Percentiles rank a stretch among this genome's conserved stretches.
Evolutionary conservation across 2,329 filamentous ascomycete genomes (phyloP).

Genomic region (Cladosporium sp.): DNA sequence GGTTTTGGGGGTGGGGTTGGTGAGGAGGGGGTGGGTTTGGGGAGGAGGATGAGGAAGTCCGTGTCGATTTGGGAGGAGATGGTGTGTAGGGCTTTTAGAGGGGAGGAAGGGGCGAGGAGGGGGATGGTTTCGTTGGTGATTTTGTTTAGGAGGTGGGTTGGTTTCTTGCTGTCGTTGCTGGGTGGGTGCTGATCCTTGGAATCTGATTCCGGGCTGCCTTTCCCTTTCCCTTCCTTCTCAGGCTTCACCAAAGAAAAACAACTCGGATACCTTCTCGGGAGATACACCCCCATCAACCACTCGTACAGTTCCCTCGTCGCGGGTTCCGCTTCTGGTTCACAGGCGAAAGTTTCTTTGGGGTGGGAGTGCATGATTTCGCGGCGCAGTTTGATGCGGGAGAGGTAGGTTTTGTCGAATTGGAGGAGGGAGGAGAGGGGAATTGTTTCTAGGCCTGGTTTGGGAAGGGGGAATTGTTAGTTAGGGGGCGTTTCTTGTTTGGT

Average conservation of each 20-base stretch:
- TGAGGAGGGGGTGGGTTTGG: constrained; percentile 29
- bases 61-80: constrained; percentile 53
- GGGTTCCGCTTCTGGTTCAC: constrained; percentile 34
- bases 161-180: constrained; percentile 16
- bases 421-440: constrained; percentile 51
- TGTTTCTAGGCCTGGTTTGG: constrained; percentile 54
- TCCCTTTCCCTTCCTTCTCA: not conserved
- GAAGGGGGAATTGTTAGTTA: constrained; percentile 1
- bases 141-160: constrained; percentile 38
- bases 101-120: constrained; percentile 31
- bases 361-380: constrained; percentile 43
- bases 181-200: not conserved
- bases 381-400: constrained; percentile 47
- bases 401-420: constrained; percentile 56
- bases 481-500: too few species aligned
- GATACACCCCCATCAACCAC: constrained; percentile 51
- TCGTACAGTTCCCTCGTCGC: constrained; percentile 54
- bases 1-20: constrained; percentile 57
- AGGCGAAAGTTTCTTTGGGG: constrained; percentile 36
- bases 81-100: constrained; percentile 40
- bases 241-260: constrained; percentile 30
- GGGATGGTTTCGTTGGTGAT: constrained; percentile 42
- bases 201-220: not conserved
- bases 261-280: constrained; percentile 53
- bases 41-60: constrained; percentile 57